Evolutionary conservation across 441 rosid genomes (phyloP), one percentile per base, ranked within the genome.

Genomic region (Metrosideros polymorpha): DNA sequence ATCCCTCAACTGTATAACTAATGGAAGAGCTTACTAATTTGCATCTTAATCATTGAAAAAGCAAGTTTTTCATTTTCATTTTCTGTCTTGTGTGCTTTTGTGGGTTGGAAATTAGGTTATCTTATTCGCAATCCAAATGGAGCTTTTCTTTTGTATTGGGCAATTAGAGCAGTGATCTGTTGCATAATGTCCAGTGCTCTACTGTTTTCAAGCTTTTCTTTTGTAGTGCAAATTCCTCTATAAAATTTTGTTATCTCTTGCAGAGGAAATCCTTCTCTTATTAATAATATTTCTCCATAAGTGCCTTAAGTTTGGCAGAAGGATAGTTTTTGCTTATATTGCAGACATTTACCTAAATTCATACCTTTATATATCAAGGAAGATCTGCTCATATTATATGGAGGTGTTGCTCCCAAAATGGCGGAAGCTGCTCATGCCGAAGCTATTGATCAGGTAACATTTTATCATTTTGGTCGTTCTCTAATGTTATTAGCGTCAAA

Each of bases 371-470:
- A 9, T 83, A 59, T 91, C 77, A 93, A 97, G 99, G 98, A 97
- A 92, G 96, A 97, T 32, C 83, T 97, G 91, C 96, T 97, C 75
- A 96, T 90, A 27, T 91, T 85, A 87, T 96, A 92, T 92, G 99
- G 99, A 85, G 99, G 98, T 18, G 99, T 97, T 77, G 96, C 96
- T 90, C 99, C 99, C 50, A 96, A 95, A 91, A 95, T 94, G 93
- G 99, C 99, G 7, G 99, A 95, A 92, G 97, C 95, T 92, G 98
- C 97, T 54, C 99, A 96, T 83, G 90, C 94, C 12, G 92, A 86
- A 87, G 99, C 90, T 76, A 97, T 97, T 91, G 95, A 96, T 92
- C 92, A 90, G 95, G 99, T 95, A 84, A 56, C 59, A 51, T 75
- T 83, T 83, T 29, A 30, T 59, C 13, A 24, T 75, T 57, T 47